phyloP scores from a whole-genome alignment of 208 protist species.

The Trypanosoma melophagium region DNA sequence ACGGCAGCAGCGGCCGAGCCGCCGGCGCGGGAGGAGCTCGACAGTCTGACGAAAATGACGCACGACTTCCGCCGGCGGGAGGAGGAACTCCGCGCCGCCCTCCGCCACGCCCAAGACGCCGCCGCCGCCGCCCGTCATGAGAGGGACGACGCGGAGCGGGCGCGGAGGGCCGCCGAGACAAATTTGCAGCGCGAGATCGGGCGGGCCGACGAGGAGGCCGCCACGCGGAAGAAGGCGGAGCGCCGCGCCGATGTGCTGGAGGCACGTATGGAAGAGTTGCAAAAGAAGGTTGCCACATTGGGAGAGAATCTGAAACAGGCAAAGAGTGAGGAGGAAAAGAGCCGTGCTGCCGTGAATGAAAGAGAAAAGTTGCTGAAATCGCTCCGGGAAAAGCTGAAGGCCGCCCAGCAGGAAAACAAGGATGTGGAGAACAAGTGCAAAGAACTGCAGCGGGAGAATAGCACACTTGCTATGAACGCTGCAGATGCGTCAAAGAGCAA shows the following conservation, averaged over 20 bases:
- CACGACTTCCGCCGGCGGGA: conserved; percentile 21
- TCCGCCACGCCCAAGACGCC: conserved; percentile 15
- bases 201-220: conserved; percentile 29
- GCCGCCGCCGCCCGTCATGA: not conserved
- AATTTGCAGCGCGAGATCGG: conserved; percentile 35
- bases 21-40: conserved; percentile 11
- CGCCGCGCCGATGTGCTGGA: conserved; percentile 28
- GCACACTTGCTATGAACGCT: not conserved
- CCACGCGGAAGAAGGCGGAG: conserved; percentile 20
- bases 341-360: conserved; percentile 6
- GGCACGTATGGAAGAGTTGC: conserved; percentile 19
- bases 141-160: not conserved
- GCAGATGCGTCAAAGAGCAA: not conserved
- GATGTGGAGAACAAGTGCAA: conserved; percentile 12
- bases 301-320: conserved; percentile 30
- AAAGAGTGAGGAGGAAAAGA: conserved; percentile 20
- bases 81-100: conserved; percentile 7
- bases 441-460: conserved; percentile 33
- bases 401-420: conserved; percentile 18
- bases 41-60: conserved; percentile 16
- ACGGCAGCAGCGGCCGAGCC: conserved; percentile 24
- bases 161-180: conserved; percentile 24
- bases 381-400: conserved; percentile 33
- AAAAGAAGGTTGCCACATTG: not conserved
- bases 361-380: conserved; percentile 31